Conservation (phyloP, 192 early-diverging fungal genomes). For the Backusella tarrabulga region DNA sequence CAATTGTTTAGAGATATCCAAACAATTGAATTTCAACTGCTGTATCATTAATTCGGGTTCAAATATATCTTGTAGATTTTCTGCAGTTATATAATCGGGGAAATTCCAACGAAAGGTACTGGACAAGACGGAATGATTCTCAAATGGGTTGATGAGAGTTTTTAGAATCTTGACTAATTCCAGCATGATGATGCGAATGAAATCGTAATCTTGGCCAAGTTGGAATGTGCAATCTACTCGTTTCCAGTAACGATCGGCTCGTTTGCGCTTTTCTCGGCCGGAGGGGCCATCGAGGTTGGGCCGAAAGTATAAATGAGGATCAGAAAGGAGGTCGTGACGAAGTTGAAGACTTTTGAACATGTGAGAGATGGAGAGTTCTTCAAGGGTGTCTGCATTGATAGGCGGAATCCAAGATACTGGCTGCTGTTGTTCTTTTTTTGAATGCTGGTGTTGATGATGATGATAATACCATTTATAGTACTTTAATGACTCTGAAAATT, state of each 20-base stretch:
- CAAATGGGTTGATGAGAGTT: slow-evolving; percentile 4
- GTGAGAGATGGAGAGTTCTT: slow-evolving; percentile 80
- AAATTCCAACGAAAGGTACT: slow-evolving; percentile 12
- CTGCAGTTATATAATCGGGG: slow-evolving; percentile 34
- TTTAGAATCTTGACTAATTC: slow-evolving; percentile 60
- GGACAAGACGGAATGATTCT: neutral
- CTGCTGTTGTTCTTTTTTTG: neutral
- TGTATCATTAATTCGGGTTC: slow-evolving; percentile 59
- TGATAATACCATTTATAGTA: neutral
- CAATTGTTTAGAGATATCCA: slow-evolving; percentile 45
- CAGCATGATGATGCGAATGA: slow-evolving; percentile 72
- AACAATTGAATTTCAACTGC: slow-evolving; percentile 66
- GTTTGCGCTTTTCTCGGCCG: slow-evolving; percentile 50
- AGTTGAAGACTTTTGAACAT: slow-evolving; percentile 84
- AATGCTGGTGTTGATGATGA: neutral
- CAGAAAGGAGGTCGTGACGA: slow-evolving; percentile 86
- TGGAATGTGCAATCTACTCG: slow-evolving; percentile 58
- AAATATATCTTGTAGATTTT: slow-evolving; percentile 42
- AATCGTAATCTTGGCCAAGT: neutral
- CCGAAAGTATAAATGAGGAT: slow-evolving; percentile 87
- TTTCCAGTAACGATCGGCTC: slow-evolving; percentile 70
- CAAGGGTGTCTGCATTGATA: slow-evolving; percentile 80
- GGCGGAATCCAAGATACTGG: slow-evolving; percentile 33
- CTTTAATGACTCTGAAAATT: neutral
- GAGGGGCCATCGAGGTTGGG: slow-evolving; percentile 68